Evolutionary conservation across 306 rosid species (phyloP).

Genomic region (Rosa persica): DNA sequence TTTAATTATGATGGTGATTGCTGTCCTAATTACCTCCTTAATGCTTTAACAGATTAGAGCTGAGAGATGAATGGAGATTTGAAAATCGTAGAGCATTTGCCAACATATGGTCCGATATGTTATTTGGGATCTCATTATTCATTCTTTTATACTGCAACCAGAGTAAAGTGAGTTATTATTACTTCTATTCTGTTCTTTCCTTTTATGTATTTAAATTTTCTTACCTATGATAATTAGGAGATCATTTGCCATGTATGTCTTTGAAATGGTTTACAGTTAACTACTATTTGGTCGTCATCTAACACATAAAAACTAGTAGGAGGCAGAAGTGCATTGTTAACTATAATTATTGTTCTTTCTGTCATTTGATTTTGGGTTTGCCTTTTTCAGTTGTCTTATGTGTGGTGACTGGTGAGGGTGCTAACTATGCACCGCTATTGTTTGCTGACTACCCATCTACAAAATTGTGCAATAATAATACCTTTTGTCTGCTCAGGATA

Average conservation of each 20-base stretch:
- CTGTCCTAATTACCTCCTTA: slow-evolving; percentile 29
- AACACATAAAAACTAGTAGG: not conserved
- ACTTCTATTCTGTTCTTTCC: slow-evolving; percentile 14
- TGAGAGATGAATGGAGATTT: slow-evolving; percentile 90
- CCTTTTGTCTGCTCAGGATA: not conserved
- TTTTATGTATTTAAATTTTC: slow-evolving; percentile 9
- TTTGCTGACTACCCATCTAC: not conserved
- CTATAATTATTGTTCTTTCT: slow-evolving; percentile 3
- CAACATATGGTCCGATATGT: slow-evolving; percentile 92
- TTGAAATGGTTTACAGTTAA: not conserved
- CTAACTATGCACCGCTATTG: not conserved
- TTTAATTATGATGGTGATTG: slow-evolving; percentile 18
- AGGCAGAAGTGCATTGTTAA: not conserved
- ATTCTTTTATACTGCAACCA: slow-evolving; percentile 86
- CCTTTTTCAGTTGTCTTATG: not conserved
- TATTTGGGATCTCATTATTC: slow-evolving; percentile 82
- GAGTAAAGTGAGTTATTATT: slow-evolving; percentile 66
- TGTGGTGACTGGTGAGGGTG: not conserved
- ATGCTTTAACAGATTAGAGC: slow-evolving; percentile 65
- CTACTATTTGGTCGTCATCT: not conserved
- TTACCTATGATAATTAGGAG: not conserved
- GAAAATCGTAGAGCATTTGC: slow-evolving; percentile 94
- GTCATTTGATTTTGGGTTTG: not conserved
- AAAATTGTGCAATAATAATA: not conserved
- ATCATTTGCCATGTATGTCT: not conserved